phyloP scores from a whole-genome alignment of 148 eudicot species.

The Nepenthes gracilis region DNA sequence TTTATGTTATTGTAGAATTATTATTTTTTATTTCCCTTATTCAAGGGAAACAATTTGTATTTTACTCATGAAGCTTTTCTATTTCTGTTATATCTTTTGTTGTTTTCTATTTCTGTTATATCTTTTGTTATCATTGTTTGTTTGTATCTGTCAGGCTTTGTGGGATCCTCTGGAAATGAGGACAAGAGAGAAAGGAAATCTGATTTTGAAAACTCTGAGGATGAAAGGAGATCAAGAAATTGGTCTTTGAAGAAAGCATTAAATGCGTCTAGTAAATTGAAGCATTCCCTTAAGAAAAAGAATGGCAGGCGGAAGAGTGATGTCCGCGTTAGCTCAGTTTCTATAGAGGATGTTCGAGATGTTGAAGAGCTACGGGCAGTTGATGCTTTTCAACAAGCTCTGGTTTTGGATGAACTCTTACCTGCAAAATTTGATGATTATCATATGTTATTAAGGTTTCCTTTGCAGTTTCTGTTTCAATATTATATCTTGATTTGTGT shows the following conservation, averaged over 20 bases:
- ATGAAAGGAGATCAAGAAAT: slow-evolving; percentile 50
- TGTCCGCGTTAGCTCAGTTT: slow-evolving; percentile 39
- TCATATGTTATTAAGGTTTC: slow-evolving; percentile 53
- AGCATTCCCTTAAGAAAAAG: slow-evolving; percentile 51
- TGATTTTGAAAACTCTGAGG: slow-evolving; percentile 54
- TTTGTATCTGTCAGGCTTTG: slow-evolving; percentile 24
- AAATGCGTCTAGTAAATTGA: slow-evolving; percentile 48
- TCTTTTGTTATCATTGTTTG: background rate
- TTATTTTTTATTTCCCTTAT: too few relatives aligned
- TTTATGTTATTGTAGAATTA: too few relatives aligned
- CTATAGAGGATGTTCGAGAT: slow-evolving; percentile 53
- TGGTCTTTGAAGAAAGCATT: slow-evolving; percentile 50
- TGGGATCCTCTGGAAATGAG: slow-evolving; percentile 34
- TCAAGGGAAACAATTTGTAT: too few relatives aligned
- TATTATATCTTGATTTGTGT: background rate
- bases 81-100: too few relatives aligned
- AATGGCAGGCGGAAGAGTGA: slow-evolving; percentile 37
- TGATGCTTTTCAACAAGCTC: slow-evolving; percentile 44
- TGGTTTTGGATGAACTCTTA: slow-evolving; percentile 39
- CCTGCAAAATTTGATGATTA: slow-evolving; percentile 51
- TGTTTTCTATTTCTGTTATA: too few relatives aligned
- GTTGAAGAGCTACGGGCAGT: slow-evolving; percentile 43
- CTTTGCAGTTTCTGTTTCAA: background rate
- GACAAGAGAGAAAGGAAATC: slow-evolving; percentile 51
- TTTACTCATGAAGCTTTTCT: too few relatives aligned